Percentiles rank a stretch among this genome's conserved stretches.
Evolutionary conservation across 2,329 filamentous ascomycete species (phyloP).

Genomic region (Colletotrichum sansevieriae): DNA sequence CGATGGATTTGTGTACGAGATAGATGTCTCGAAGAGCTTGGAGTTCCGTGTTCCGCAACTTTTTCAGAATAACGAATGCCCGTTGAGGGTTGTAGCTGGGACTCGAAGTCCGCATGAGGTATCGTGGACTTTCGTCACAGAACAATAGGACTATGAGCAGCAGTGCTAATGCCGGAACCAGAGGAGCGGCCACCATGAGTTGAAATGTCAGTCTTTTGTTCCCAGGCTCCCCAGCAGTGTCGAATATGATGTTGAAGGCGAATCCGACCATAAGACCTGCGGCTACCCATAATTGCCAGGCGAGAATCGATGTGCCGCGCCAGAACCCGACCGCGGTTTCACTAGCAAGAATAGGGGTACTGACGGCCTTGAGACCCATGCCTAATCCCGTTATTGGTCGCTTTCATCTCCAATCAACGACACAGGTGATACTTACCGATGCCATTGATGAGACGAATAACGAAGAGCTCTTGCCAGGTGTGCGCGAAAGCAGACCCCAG

Average conservation of each 20-base stretch:
- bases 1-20: conserved; percentile 51
- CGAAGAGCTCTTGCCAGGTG: conserved; percentile 51
- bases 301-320: conserved; percentile 61
- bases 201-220: conserved; percentile 42
- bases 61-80: conserved; percentile 51
- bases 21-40: conserved; percentile 58
- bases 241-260: conserved; percentile 54
- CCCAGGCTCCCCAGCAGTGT: conserved; percentile 22
- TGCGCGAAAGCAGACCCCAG: conserved; percentile 52
- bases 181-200: conserved; percentile 53
- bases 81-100: conserved; percentile 51
- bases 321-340: conserved; percentile 62
- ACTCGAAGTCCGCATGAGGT: conserved; percentile 53
- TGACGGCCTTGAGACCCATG: conserved; percentile 64
- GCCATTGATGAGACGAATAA: conserved; percentile 54
- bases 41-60: conserved; percentile 56
- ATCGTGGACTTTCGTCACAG: conserved; percentile 56
- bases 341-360: conserved; percentile 60
- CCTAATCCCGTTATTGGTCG: conserved; percentile 44
- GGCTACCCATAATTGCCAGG: conserved; percentile 61
- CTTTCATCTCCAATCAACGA: neutral
- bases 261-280: conserved; percentile 54
- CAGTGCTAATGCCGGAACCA: conserved; percentile 52
- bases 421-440: conserved; percentile 49
- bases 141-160: conserved; percentile 50